These are phyloP conservation scores for Fistulifera pelliculosa DNA, from an alignment of 108 stramenopile species.

Conservation along the genomic window DNA sequence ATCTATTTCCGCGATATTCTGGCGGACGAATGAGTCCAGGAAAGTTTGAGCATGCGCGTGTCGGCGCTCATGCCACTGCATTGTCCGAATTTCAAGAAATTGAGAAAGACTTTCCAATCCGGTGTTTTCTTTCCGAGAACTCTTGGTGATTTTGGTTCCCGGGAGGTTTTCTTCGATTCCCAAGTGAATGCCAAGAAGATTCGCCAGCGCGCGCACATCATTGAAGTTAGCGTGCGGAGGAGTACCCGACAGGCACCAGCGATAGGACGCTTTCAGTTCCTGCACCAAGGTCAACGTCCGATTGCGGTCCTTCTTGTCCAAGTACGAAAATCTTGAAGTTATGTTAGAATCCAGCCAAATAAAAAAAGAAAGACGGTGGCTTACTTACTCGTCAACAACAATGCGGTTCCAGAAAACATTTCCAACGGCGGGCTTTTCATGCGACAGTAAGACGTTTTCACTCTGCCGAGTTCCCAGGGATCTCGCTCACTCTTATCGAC, in stretches of 20 bases:
- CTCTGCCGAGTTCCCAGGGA: constrained; percentile 10
- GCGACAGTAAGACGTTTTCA: neutral
- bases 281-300: constrained; percentile 18
- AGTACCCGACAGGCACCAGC: constrained; percentile 34
- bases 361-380: neutral
- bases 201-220: constrained; percentile 20
- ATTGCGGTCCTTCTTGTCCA: constrained; percentile 15
- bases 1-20: constrained; percentile 35
- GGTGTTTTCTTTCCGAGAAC: constrained; percentile 9
- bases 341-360: neutral
- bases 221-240: constrained; percentile 25
- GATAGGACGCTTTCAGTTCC: constrained; percentile 16
- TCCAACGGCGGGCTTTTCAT: constrained; percentile 29
- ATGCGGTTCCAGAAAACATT: constrained; percentile 41
- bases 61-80: constrained; percentile 31
- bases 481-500: constrained; percentile 10
- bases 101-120: constrained; percentile 18
- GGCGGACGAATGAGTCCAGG: constrained; percentile 21
- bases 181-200: constrained; percentile 26
- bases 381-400: constrained; percentile 41
- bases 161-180: constrained; percentile 16
- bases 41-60: constrained; percentile 23
- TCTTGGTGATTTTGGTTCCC: constrained; percentile 1
- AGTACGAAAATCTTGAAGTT: constrained; percentile 7
- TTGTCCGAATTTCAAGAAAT: constrained; percentile 17